Conservation (phyloP, 129 eudicot genomes). For the Chrysanthemum seticuspe region DNA sequence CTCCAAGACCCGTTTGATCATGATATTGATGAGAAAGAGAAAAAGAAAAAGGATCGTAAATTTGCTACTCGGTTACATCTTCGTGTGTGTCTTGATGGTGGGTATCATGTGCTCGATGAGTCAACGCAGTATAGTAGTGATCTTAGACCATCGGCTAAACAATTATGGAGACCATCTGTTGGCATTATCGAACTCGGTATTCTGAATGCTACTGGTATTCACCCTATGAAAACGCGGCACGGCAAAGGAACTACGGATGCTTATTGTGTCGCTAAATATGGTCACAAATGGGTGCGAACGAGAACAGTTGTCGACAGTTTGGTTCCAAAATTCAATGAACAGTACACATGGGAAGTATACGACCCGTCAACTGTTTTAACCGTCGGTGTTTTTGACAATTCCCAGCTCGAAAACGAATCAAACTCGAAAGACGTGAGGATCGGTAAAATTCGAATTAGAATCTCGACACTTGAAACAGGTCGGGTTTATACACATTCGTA, state of each 20-base stretch:
- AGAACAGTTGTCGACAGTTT: constrained; percentile 72
- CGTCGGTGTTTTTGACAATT: constrained; percentile 75
- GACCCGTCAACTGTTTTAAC: constrained; percentile 94
- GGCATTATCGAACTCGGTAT: constrained; percentile 92
- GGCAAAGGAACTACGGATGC: constrained; percentile 70
- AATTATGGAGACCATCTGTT: constrained; percentile 81
- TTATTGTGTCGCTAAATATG: constrained; percentile 76
- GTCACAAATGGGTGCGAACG: constrained; percentile 90
- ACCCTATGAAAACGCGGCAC: constrained; percentile 74
- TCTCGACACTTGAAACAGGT: constrained; percentile 90
- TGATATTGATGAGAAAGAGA: constrained; percentile 52
- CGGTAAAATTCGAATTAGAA: constrained; percentile 83
- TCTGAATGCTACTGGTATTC: constrained; percentile 62
- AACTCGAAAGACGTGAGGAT: constrained; percentile 52
- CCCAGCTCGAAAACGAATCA: constrained; percentile 44
- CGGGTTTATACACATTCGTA: constrained; percentile 85
- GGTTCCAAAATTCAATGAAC: constrained; percentile 78
- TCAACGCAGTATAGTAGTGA: constrained; percentile 95
- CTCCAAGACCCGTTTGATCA: constrained; percentile 50
- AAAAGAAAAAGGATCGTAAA: constrained; percentile 48
- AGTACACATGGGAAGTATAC: constrained; percentile 93
- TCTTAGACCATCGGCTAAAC: constrained; percentile 85
- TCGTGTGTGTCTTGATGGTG: constrained; percentile 84
- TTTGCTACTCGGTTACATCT: constrained; percentile 74
- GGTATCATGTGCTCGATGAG: constrained; percentile 92